phyloP scores from a whole-genome alignment of 2,329 filamentous ascomycete genomes.

The Arachnopeziza araneosa region DNA sequence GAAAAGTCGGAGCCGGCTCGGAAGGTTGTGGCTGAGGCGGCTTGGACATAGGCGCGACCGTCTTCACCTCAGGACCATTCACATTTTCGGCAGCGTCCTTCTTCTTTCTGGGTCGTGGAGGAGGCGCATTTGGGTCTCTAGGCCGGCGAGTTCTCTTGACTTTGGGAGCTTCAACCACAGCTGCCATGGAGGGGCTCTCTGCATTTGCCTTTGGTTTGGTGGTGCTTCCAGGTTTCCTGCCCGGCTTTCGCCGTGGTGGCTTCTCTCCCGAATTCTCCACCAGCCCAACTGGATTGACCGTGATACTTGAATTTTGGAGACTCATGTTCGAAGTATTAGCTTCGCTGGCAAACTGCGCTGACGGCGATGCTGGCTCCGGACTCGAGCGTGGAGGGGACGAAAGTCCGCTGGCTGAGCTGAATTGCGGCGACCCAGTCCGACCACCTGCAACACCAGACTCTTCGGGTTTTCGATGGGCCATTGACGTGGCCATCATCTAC shows the following conservation, averaged over 20 bases:
- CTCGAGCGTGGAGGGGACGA: constrained; percentile 47
- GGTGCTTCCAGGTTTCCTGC: constrained; percentile 55
- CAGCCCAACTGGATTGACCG: constrained; percentile 12
- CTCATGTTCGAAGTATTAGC: constrained; percentile 7
- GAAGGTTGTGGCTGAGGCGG: neutral
- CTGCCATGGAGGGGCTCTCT: constrained; percentile 32
- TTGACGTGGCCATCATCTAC: constrained; percentile 9
- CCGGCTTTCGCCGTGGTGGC: constrained; percentile 52
- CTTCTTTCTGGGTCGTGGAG: constrained; percentile 51
- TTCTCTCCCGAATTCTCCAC: constrained; percentile 11
- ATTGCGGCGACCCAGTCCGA: constrained; percentile 15
- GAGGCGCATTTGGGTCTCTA: constrained; percentile 52
- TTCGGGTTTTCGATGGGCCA: constrained; percentile 9
- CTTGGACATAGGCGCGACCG: constrained; percentile 21
- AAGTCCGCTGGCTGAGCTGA: constrained; percentile 39
- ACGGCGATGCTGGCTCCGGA: constrained; percentile 44
- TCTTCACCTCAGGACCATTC: constrained; percentile 19
- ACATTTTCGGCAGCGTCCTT: constrained; percentile 31
- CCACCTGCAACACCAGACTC: constrained; percentile 9
- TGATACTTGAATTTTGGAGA: constrained; percentile 21
- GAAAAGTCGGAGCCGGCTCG: constrained; percentile 22
- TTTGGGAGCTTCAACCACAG: constrained; percentile 39
- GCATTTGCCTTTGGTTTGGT: constrained; percentile 34
- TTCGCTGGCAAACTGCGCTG: constrained; percentile 28
- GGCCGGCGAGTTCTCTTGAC: constrained; percentile 50